Base-by-base conservation (phyloP, 306 rosid genomes). In the Vigna radiata region DNA sequence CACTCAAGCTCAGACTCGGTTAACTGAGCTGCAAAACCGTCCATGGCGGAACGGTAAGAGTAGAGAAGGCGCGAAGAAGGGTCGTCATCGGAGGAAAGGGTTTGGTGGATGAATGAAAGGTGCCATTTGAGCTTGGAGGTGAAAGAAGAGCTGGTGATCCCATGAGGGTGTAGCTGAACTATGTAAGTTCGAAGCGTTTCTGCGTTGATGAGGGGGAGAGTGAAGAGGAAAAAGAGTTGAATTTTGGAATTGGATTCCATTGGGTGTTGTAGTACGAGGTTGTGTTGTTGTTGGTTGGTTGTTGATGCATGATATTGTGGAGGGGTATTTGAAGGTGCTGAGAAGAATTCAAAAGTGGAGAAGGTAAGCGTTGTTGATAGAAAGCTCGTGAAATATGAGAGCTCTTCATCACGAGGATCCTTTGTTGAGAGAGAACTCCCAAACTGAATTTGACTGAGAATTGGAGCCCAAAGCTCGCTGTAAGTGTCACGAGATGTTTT, bases 341-440 rank as follows among this genome's bases (percentile, higher is more conserved):
- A 56, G 52, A 54, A 80, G 73, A 76, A 77, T 77, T 85, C 79
- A 81, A 82, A 88, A 62, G 17, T 58, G 86, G 81, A 61, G 46
- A 47, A 54, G 75, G 73, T 77, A 80, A 39, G 77, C 83, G 65
- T 55, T 79, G 8, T 68, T 71, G 81, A 79, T 89, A 88, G 31
- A 90, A 89, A 86, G 88, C 98, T 88, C 95, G 98, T 93, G 97
- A 91, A 86, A 83, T 72, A 36, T 50, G 85, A 86, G 98, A 90
- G 98, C 98, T 94, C 97, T 87, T 69, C 89, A 84, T 94, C 98
- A 94, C 97, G 96, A 85, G 98, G 90, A 86, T 90, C 90, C 62
- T 82, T 88, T 90, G 91, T 83, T 83, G 82, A 43, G 85, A 47
- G 87, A 70, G 74, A 61, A 54, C 27, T 52, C 17, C 15, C 47